Percentiles rank a stretch among this genome's conserved stretches.
These are phyloP conservation scores for Helotiales sp. DNA, from an alignment of 2,329 filamentous ascomycete genomes.

Conservation along the genomic window DNA sequence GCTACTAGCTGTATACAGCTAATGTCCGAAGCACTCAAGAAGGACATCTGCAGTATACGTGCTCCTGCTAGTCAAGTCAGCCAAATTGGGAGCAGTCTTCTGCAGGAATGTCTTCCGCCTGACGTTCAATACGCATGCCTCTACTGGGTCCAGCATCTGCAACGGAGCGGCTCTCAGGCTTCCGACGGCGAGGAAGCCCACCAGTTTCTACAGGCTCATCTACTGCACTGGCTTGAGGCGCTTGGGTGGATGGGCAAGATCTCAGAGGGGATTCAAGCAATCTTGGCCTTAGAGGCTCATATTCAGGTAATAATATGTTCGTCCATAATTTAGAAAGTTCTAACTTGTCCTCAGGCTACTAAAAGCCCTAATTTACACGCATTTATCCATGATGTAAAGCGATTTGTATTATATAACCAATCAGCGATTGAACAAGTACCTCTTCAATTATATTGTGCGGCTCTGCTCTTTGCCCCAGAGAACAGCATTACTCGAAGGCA, in stretches of 20 bases:
- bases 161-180: constrained; percentile 15
- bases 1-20: too few species aligned
- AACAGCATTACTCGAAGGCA: constrained; percentile 36
- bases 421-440: constrained; percentile 21
- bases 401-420: constrained; percentile 23
- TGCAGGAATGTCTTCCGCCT: constrained; percentile 27
- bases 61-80: constrained; percentile 28
- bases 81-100: constrained; percentile 23
- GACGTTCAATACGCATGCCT: too few species aligned
- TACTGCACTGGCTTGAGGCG: constrained; percentile 8
- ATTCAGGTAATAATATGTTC: constrained; percentile 28
- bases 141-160: too few species aligned
- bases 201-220: constrained; percentile 16
- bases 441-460: constrained; percentile 28
- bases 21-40: too few species aligned
- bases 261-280: constrained; percentile 18
- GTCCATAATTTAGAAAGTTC: constrained; percentile 30
- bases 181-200: neutral
- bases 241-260: too few species aligned
- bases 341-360: constrained; percentile 14
- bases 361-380: constrained; percentile 9
- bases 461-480: constrained; percentile 41
- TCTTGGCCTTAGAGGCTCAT: constrained; percentile 20
- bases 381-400: constrained; percentile 28
- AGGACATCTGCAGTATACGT: constrained; percentile 26